A percentile compares a stretch with the other conserved stretches of the same genome.
These are phyloP conservation scores for Colletotrichum filicis DNA, from an alignment of 2,329 filamentous ascomycete species.

Conservation along the genomic window DNA sequence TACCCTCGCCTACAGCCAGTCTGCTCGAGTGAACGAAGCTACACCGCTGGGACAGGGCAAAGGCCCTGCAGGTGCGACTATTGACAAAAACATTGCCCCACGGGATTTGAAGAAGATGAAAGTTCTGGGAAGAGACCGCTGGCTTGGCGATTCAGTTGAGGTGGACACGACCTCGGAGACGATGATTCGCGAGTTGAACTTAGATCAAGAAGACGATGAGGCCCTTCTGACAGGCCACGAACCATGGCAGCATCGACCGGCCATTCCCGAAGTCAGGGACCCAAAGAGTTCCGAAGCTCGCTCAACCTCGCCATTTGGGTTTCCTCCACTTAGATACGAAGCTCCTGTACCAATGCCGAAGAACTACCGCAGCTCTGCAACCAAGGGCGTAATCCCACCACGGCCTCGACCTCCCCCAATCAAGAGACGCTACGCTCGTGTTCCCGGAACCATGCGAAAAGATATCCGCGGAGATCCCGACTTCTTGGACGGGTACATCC, in stretches of 20 bases:
- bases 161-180: not conserved
- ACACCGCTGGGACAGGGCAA: slow-evolving; percentile 1
- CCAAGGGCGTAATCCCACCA: not conserved
- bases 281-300: not conserved
- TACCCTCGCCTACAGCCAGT: slow-evolving; percentile 19
- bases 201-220: slow-evolving; percentile 8
- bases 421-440: slow-evolving; percentile 10
- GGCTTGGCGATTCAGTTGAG: slow-evolving; percentile 38
- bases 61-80: not conserved
- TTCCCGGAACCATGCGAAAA: slow-evolving; percentile 22
- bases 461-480: not conserved
- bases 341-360: slow-evolving; percentile 9
- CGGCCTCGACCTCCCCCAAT: slow-evolving; percentile 24
- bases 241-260: slow-evolving; percentile 18
- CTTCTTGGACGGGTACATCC: slow-evolving; percentile 7
- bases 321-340: slow-evolving; percentile 1
- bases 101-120: slow-evolving; percentile 30
- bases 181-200: slow-evolving; percentile 1
- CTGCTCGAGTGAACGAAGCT: slow-evolving; percentile 18
- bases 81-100: slow-evolving; percentile 34
- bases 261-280: not conserved
- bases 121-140: slow-evolving; percentile 39
- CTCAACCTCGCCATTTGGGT: not conserved
- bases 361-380: not conserved
- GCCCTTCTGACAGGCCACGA: not conserved